These are phyloP conservation scores for Colletotrichum aenigma DNA, from an alignment of 2,329 filamentous ascomycete species.

Conservation along the genomic window DNA sequence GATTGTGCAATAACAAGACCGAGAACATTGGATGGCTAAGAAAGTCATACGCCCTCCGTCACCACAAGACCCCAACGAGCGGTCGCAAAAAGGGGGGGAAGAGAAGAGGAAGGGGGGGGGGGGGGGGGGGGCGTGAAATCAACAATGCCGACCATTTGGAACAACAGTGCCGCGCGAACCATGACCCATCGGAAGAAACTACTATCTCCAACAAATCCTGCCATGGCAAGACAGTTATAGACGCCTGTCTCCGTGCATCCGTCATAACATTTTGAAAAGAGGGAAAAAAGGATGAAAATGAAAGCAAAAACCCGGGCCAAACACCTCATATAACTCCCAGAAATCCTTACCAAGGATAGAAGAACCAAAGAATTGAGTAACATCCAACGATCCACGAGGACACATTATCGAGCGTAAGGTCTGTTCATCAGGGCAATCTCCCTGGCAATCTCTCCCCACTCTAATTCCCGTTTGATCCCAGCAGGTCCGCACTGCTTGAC, in stretches of 20 bases:
- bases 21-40: neutral
- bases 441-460: slow-evolving; percentile 87
- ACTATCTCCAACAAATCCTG: neutral
- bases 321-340: neutral
- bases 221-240: neutral
- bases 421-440: slow-evolving; percentile 97
- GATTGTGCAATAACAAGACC: neutral
- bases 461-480: slow-evolving; percentile 74
- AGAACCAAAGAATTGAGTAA: neutral
- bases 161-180: neutral
- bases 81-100: neutral
- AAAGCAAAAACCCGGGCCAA: neutral
- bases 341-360: neutral
- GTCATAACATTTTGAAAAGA: neutral
- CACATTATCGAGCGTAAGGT: slow-evolving; percentile 75
- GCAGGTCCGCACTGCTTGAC: slow-evolving; percentile 41
- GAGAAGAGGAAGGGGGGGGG: too few relatives aligned
- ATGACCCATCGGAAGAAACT: neutral
- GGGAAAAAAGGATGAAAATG: neutral
- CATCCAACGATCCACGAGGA: neutral
- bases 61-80: neutral
- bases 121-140: neutral
- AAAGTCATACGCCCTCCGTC: neutral
- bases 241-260: neutral
- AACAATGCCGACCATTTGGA: neutral